phyloP scores from a whole-genome alignment of 1,284 basidiomycete genomes.

The Apiotrichum siamense region DNA sequence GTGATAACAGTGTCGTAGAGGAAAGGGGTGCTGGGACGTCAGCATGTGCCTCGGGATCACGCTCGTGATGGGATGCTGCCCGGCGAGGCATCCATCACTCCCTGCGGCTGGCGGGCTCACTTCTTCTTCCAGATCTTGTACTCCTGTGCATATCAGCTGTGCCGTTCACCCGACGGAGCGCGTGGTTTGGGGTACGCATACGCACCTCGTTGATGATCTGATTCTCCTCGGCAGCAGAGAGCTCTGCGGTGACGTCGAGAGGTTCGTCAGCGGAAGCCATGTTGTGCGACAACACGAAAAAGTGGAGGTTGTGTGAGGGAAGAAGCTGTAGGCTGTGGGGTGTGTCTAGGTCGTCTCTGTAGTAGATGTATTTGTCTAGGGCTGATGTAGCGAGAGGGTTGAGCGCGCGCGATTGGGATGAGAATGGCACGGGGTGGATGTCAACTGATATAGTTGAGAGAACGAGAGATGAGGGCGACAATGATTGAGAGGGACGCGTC shows the following conservation, averaged over 20 bases:
- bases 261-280: conserved; percentile 34
- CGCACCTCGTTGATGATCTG: conserved; percentile 85
- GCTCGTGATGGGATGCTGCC: background rate
- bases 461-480: background rate
- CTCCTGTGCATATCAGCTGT: conserved; percentile 39
- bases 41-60: background rate
- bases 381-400: background rate
- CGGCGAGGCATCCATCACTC: background rate
- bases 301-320: background rate
- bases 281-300: background rate
- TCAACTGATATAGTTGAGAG: background rate
- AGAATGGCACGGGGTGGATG: background rate
- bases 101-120: conserved; percentile 14
- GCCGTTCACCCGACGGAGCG: too few species aligned
- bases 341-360: background rate
- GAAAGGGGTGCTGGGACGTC: conserved; percentile 62
- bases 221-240: conserved; percentile 55
- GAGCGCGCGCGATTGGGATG: background rate
- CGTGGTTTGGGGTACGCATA: background rate
- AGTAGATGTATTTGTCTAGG: too few species aligned
- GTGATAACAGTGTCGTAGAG: conserved; percentile 97
- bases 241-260: conserved; percentile 56
- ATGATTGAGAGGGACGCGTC: too few species aligned
- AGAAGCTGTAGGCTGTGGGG: background rate
- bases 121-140: conserved; percentile 76